Base-by-base conservation (phyloP, 2,329 filamentous ascomycete genomes). In the Diaporthe amygdali region DNA sequence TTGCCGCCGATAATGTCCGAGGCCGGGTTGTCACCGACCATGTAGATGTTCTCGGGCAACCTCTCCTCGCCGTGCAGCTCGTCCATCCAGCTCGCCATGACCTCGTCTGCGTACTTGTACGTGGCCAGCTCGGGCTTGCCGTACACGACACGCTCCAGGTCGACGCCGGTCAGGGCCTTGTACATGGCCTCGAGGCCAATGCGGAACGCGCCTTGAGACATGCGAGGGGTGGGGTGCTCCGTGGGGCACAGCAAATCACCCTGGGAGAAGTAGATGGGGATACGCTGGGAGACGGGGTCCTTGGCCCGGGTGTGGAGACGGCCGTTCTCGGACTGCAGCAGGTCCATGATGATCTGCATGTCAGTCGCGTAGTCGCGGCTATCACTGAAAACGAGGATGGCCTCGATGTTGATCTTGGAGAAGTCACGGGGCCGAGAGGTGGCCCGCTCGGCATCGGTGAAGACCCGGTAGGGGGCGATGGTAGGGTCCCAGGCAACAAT, bases 51-150 rank as follows among this genome's bases (percentile, higher is more conserved):
- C 79, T 89, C 80, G 5, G 91, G 91, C 51, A 93, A 84, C 72
- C 83, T 85, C 84, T 93, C 90, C 81, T 94, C 92, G 78, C 89
- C 90, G 85, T 94, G 92, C 74, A 94, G 89, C 76, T 90, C 85
- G 76, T 92, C 91, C 92, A 94, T 94, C 92, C 92, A 94, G 66
- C 87, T 88, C 39, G 88, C 85, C 73, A 94, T 87, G 22, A 94
- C 89, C 81, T 93, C 91, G 76, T 94, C 92, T 74, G 92, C 92
- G 82, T 93, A 94, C 84, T 92, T 93, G 87, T 93, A 94, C n/a
- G 92, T 93, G 6, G 92, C 92, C 72, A 90, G 77, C 80, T 93
- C 91, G 32, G 92, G 92, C 86, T 94, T 94, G 77, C 92, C 92
- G 84, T 93, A 93, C 70, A 94, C 90, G 41, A 93, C 90, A 85